Conservation (phyloP, 805 yeast species). For the Naumovozyma castellii region DNA sequence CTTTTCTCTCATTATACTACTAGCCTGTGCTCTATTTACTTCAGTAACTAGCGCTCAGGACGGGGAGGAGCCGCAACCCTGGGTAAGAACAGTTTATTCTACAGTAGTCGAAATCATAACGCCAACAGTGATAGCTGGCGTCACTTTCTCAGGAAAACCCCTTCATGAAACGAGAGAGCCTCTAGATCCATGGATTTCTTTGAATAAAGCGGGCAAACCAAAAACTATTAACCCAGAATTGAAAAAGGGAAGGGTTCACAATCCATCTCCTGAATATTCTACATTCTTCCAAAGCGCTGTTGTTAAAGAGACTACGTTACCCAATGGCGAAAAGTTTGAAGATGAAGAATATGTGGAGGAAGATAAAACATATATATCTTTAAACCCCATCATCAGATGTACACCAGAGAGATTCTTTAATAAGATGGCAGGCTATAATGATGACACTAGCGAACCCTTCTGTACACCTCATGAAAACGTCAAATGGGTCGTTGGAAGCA, state of each 20-base stretch:
- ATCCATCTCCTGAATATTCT: slow-evolving; percentile 59
- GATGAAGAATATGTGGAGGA: slow-evolving; percentile 51
- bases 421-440: slow-evolving; percentile 46
- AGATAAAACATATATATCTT: slow-evolving; percentile 53
- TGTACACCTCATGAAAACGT: slow-evolving; percentile 65
- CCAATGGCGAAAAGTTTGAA: slow-evolving; percentile 34
- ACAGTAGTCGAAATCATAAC: slow-evolving; percentile 52
- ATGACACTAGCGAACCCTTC: slow-evolving; percentile 55
- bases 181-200: slow-evolving; percentile 68
- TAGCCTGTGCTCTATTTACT: too few relatives aligned
- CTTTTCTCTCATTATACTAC: too few relatives aligned
- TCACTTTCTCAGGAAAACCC: slow-evolving; percentile 40
- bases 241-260: slow-evolving; percentile 57
- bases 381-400: slow-evolving; percentile 75
- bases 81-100: slow-evolving; percentile 61
- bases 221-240: slow-evolving; percentile 64
- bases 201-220: slow-evolving; percentile 67
- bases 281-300: slow-evolving; percentile 63
- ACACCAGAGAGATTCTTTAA: slow-evolving; percentile 70
- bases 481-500: slow-evolving; percentile 46
- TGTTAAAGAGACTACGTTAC: slow-evolving; percentile 35
- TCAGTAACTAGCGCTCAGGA: too few relatives aligned
- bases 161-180: slow-evolving; percentile 40
- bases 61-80: slow-evolving; percentile 39
- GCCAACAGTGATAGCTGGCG: slow-evolving; percentile 50